Base-by-base conservation (phyloP, 2,329 filamentous ascomycete genomes). In the Verticillium tricorpus region DNA sequence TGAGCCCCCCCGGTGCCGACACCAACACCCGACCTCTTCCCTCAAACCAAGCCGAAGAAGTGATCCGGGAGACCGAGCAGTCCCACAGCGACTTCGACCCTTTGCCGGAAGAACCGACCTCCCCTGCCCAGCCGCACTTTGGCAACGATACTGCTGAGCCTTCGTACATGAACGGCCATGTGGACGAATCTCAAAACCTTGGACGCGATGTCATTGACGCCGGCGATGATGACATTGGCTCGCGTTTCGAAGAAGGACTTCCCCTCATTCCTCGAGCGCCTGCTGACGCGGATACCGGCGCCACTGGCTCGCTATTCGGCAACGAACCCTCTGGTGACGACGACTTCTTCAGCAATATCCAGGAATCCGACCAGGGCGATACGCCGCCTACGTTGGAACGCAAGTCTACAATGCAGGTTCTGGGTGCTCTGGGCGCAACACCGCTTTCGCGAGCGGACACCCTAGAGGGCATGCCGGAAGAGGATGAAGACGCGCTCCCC, bases 341-440 rank as follows among this genome's bases (percentile, higher is more conserved):
- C 61, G 85, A 87, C 64, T 91, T 92, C 67, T 91, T 90, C 69
- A 77, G 75, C 56, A 80, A 86, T 60, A 74, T 83, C 67, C 74
- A 78, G 56, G 67, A 67, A 12, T 64, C 74, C 11, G 68, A 69
- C n/a, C 61, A 66, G n/a, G 67, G 70, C 2, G 69, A 67, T 66
- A 66, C 14, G 40, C 72, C 69, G 52, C 71, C 68, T 45, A 62
- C 72, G 1, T 67, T 92, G n/a, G 82, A 87, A 66, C 83, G 89
- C 61, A 92, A 92, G 72, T 89, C 87, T 22, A 92, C 89, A 0
- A 81, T 83, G 69, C 86, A 92, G 72, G 88, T 89, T 1, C 76
- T 91, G 62, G 77, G 81, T 31, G 79, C 80, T 1, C 68, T 86
- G 64, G 73, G 80, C 28, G 72, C 74, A 5, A 69, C 73, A 5